A percentile compares a stretch with the other conserved stretches of the same genome.
phyloP scores from a whole-genome alignment of 2,329 filamentous ascomycete species.

The Fusarium sp. region DNA sequence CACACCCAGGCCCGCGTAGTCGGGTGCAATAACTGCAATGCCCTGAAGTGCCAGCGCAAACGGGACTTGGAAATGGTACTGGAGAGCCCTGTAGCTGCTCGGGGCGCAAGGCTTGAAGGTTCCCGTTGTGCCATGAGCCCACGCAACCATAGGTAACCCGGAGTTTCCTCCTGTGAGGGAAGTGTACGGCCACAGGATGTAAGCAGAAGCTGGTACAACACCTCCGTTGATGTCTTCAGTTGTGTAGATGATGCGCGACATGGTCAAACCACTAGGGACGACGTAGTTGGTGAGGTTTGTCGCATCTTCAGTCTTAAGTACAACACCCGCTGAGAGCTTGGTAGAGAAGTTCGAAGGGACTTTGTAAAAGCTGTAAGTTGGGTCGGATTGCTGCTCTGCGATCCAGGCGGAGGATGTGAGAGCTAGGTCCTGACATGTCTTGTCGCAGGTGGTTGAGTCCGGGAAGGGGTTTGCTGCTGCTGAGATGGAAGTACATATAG shows the following conservation, averaged over 20 bases:
- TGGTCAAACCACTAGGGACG: slow-evolving; percentile 28
- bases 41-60: slow-evolving; percentile 34
- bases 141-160: slow-evolving; percentile 3
- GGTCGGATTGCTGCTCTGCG: slow-evolving; percentile 11
- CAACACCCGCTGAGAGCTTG: background rate
- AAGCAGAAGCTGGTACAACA: slow-evolving; percentile 23
- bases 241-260: slow-evolving; percentile 35
- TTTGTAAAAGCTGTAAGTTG: slow-evolving; percentile 12
- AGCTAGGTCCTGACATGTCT: background rate
- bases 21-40: slow-evolving; percentile 32
- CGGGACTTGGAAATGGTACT: slow-evolving; percentile 38
- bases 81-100: slow-evolving; percentile 28
- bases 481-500: background rate
- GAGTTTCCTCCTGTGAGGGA: background rate
- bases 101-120: slow-evolving; percentile 32
- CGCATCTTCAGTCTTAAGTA: slow-evolving; percentile 8
- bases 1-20: slow-evolving; percentile 36
- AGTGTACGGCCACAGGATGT: slow-evolving; percentile 4
- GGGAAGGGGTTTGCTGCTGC: slow-evolving; percentile 1
- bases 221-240: slow-evolving; percentile 25
- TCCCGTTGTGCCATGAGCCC: slow-evolving; percentile 20
- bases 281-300: slow-evolving; percentile 26
- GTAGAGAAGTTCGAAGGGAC: slow-evolving; percentile 5
- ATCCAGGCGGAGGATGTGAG: slow-evolving; percentile 6
- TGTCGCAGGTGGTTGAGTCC: slow-evolving; percentile 17